Evolutionary conservation across 306 rosid genomes (phyloP), one percentile per base, ranked within the genome.

Genomic region (Prunus salicina): DNA sequence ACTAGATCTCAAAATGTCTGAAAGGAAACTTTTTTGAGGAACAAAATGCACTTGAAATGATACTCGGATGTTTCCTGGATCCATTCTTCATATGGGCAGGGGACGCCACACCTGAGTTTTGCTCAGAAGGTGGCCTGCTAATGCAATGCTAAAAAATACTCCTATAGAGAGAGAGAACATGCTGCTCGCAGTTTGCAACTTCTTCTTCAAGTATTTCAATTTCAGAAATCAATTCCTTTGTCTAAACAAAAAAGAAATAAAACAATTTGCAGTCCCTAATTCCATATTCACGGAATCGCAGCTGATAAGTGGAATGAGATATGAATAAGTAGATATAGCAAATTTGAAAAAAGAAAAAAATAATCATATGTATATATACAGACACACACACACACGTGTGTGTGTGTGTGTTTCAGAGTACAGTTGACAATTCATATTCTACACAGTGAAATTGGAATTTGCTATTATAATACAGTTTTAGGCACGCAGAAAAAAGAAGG

Each of bases 121-220:
- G 93, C 88, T 84, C 86, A 53, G 98, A 92, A 70, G 91, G 75
- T 67, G 93, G 78, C 83, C 77, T 87, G 75, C 96, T 94, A 68
- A 72, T 87, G 78, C 88, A 87, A 25, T 93, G 79, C 72, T 92
- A 93, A 88, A 94, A 94, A 76, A 90, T 85, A 82, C 65, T 89
- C 71, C 95, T 87, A 83, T 94, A 92, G 75, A 94, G 83, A 68
- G 95, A 43, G 58, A 94, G 95, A 74, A 94, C 97, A 43, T 75
- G 98, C 81, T 90, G 98, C 87, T 94, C 96, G 0, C 95, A 88
- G 81, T 81, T 91, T 46, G 89, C 87, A 76, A 94, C 97, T 81
- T 94, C 98, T 79, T 92, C 98, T 86, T 94, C 98, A 67, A 94
- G 98, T 66, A 82, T 85, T 83, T 94, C 96, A 75, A 94, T 92